Percentiles rank a stretch among this genome's conserved stretches.
phyloP scores from a whole-genome alignment of 2,329 filamentous ascomycete species.

The Alternaria viburni region DNA sequence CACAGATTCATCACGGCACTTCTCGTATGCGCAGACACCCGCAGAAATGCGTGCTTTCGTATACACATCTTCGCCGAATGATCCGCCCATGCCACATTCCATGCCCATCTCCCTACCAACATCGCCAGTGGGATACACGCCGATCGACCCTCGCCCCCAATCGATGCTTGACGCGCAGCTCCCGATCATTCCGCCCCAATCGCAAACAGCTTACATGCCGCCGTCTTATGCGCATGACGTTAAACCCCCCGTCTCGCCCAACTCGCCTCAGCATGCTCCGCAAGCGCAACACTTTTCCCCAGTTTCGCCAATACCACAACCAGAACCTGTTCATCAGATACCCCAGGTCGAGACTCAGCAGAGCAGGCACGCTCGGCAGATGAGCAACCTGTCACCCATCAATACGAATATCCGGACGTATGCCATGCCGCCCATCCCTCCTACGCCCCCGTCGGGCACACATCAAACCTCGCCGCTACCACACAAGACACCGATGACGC shows the following conservation, averaged over 20 bases:
- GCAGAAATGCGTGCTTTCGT: conserved; percentile 39
- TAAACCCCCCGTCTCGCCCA: conserved; percentile 32
- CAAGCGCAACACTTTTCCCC: conserved; percentile 29
- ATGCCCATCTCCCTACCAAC: conserved; percentile 26
- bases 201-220: conserved; percentile 24
- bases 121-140: conserved; percentile 30
- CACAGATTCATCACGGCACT: conserved; percentile 33
- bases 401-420: conserved; percentile 34
- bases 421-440: conserved; percentile 34
- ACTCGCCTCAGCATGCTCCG: conserved; percentile 28
- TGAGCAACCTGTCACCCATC: conserved; percentile 41
- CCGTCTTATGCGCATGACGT: conserved; percentile 33
- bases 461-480: conserved; percentile 31
- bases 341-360: conserved; percentile 26
- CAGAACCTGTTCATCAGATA: conserved; percentile 18
- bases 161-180: conserved; percentile 32
- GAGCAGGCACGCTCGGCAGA: conserved; percentile 38
- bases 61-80: conserved; percentile 33
- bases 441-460: conserved; percentile 31
- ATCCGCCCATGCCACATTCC: conserved; percentile 32
- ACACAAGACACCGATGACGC: conserved; percentile 37
- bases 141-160: conserved; percentile 36
- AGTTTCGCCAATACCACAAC: conserved; percentile 30
- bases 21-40: conserved; percentile 47
- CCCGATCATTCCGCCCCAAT: conserved; percentile 30